phyloP scores from a whole-genome alignment of 140 eudicot species.

The Stevia rebaudiana region DNA sequence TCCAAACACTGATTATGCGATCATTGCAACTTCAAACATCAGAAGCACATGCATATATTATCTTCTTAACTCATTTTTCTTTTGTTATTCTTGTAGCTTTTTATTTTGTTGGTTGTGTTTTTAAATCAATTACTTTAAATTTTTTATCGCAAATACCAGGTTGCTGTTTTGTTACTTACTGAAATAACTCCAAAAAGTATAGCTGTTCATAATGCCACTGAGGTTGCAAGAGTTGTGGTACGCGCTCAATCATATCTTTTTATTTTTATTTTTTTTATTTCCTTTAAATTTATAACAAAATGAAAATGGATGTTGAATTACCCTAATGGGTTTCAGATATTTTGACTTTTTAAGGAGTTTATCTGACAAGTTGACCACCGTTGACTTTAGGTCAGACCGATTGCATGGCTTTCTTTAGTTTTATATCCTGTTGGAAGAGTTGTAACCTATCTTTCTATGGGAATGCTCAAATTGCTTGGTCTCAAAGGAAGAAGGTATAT shows the following conservation, averaged over 20 bases:
- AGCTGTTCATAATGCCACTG: conserved; percentile 96
- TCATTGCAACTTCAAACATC: no score
- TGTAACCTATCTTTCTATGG: conserved; percentile 88
- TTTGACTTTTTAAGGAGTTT: conserved; percentile 4
- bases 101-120: not conserved
- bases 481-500: conserved; percentile 82
- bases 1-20: no score
- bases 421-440: conserved; percentile 95
- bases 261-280: conserved; percentile 3
- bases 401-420: conserved; percentile 93
- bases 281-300: not conserved
- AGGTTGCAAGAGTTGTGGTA: conserved; percentile 98
- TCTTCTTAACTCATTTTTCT: no score
- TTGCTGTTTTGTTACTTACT: conserved; percentile 85
- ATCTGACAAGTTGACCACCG: conserved; percentile 25
- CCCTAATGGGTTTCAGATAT: not conserved
- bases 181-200: conserved; percentile 98
- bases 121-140: no score
- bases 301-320: not conserved
- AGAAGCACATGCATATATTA: no score
- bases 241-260: conserved; percentile 31
- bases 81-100: no score
- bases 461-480: conserved; percentile 86
- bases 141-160: conserved; percentile 39
- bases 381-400: conserved; percentile 91